Conservation (phyloP, 495 filamentous ascomycete genomes). For the Beverwykella pulmonaria region DNA sequence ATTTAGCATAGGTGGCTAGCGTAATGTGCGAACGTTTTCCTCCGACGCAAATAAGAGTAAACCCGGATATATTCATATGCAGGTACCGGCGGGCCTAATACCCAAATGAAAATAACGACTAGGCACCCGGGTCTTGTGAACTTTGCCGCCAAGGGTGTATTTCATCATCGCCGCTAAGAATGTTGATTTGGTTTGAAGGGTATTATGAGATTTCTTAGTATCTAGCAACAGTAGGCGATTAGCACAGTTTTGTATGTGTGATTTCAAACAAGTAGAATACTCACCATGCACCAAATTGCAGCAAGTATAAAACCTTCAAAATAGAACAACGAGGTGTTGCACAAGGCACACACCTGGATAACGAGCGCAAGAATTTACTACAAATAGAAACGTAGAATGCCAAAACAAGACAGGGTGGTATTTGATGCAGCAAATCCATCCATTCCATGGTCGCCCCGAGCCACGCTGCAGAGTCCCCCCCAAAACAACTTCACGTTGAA, state of each 20-base stretch:
- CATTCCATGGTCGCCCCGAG: not conserved
- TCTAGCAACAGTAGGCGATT: too few relatives aligned
- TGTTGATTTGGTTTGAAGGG: too few relatives aligned
- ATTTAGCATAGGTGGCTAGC: not conserved
- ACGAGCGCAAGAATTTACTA: not conserved
- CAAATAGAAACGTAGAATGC: not conserved
- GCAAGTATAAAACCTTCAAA: not conserved
- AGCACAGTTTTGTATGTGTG: too few relatives aligned
- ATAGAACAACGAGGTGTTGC: not conserved
- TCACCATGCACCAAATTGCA: too few relatives aligned
- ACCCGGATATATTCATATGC: slow-evolving; percentile 35
- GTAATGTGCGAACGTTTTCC: not conserved
- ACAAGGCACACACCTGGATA: not conserved
- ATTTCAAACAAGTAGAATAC: too few relatives aligned
- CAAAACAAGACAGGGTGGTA: not conserved
- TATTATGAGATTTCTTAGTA: too few relatives aligned
- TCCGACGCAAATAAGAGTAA: not conserved
- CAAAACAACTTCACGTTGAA: too few relatives aligned
- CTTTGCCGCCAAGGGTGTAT: slow-evolving; percentile 11
- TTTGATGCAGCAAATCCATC: not conserved
- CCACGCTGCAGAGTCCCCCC: not conserved
- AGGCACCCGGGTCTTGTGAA: not conserved
- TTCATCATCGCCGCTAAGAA: too few relatives aligned
- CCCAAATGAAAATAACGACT: slow-evolving; percentile 22
- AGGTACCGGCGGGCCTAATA: slow-evolving; percentile 35